Evolutionary conservation across 2,329 filamentous ascomycete genomes (phyloP).

Genomic region (Aspergillus proliferans): DNA sequence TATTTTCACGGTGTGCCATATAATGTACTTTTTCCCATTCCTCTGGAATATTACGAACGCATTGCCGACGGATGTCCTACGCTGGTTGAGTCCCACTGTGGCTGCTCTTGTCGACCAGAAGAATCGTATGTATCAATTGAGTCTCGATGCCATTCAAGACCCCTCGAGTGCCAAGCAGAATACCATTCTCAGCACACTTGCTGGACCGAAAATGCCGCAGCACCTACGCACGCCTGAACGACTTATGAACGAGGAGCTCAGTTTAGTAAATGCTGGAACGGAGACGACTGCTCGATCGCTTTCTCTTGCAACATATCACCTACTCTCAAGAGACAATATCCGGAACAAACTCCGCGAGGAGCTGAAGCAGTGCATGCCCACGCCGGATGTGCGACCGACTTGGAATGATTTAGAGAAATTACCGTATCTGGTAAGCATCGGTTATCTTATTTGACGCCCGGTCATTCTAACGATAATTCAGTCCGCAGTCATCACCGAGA

Average conservation of each 20-base stretch:
- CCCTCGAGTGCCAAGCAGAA: not conserved
- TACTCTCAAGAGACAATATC: conserved; percentile 14
- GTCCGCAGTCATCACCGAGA: conserved; percentile 16
- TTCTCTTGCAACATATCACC: conserved; percentile 20
- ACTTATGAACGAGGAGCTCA: conserved; percentile 34
- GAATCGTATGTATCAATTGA: conserved; percentile 6
- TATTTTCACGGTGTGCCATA: conserved; percentile 10
- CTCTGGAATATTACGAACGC: conserved; percentile 12
- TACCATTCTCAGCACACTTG: conserved; percentile 12
- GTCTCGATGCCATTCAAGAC: conserved; percentile 4
- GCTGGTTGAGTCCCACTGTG: conserved; percentile 7
- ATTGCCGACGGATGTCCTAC: conserved; percentile 10
- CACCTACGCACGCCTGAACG: conserved; percentile 17
- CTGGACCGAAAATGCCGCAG: conserved; percentile 10
- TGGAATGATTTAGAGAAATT: conserved; percentile 34
- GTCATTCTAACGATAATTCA: not conserved
- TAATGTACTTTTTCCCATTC: conserved; percentile 18
- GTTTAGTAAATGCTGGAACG: conserved; percentile 33
- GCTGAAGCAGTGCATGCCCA: conserved; percentile 22
- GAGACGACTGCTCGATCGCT: conserved; percentile 33
- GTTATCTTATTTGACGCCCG: not conserved
- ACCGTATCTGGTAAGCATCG: conserved; percentile 31
- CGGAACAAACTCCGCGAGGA: conserved; percentile 20
- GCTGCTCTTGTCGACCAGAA: conserved; percentile 12
- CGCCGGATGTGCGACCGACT: conserved; percentile 13